Base-by-base conservation (phyloP, 352 stramenopile genomes). In the Globisporangium ultimum region DNA sequence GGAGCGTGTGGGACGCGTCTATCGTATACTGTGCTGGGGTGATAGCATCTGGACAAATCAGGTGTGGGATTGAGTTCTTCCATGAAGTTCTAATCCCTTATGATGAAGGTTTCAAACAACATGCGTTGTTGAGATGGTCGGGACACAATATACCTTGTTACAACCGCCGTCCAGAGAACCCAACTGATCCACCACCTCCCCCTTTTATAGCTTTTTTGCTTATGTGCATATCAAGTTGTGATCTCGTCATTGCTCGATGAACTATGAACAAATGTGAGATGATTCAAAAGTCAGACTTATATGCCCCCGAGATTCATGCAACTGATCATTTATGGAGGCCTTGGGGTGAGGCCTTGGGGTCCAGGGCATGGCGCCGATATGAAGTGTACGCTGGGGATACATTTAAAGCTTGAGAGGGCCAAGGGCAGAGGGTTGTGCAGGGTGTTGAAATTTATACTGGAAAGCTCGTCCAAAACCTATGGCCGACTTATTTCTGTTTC, bases 71-170 rank as follows among this genome's bases (percentile, higher is more conserved):
- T 72, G 17, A 65, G 56, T 71, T 68, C 63, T 74, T 71, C 63
- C 63, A 64, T 63, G 61, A 70, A 74, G 67, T 74, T 74, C 67
- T 74, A 63, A 74, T 74, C 67, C 67, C 67, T 71, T 66, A 71
- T 68, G 67, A 74, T 71, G 63, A 71, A 65, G 55, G 67, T 70
- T 72, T 70, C 41, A 61, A 66, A 63, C 66, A 72, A 51, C 58
- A 22, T 54, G 42, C 53, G 20, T 72, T 48, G 66, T 63, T 70
- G 67, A 74, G 21, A 74, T 74, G 67, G 67, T 74, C 62, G 67
- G 67, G 58, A 62, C 62, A 57, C 53, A 58, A 40, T 58, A 66
- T 74, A 71, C 67, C 67, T 74, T 74, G 67, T 74, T 74, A 74
- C 34, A 54, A 54, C 28, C 11, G 49, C 34, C 18, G 32, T 54